Conservation (phyloP, 2,329 filamentous ascomycete genomes). For the Fusarium papillatum region DNA sequence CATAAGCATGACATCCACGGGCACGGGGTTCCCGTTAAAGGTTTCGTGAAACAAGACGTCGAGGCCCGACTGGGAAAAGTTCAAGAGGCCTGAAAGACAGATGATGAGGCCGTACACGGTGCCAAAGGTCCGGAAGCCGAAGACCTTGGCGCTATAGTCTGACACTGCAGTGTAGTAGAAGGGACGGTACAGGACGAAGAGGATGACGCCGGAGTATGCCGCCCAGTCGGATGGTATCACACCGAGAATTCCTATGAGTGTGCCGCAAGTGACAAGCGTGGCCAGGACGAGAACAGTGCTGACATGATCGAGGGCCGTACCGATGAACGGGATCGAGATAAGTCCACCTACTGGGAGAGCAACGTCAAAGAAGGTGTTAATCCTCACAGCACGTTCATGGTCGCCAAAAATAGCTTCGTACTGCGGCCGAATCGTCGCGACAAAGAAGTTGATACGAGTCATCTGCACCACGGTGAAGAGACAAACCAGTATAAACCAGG, state of each 20-base stretch:
- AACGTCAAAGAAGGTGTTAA: conserved; percentile 89
- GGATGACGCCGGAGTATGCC: conserved; percentile 80
- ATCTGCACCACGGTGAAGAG: conserved; percentile 84
- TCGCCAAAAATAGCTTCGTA: conserved; percentile 82
- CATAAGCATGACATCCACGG: conserved; percentile 81
- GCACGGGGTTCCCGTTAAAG: conserved; percentile 80
- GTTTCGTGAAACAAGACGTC: conserved; percentile 82
- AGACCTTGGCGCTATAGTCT: conserved; percentile 92
- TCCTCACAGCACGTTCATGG: conserved; percentile 69
- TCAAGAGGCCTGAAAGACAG: conserved; percentile 85
- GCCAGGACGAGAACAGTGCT: conserved; percentile 79
- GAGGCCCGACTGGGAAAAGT: conserved; percentile 85
- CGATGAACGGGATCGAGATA: conserved; percentile 89
- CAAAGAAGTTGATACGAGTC: conserved; percentile 92
- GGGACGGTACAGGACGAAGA: conserved; percentile 89
- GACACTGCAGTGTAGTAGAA: conserved; percentile 94
- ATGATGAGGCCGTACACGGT: conserved; percentile 96
- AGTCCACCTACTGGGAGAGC: conserved; percentile 86
- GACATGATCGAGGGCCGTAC: conserved; percentile 81
- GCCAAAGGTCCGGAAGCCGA: conserved; percentile 91
- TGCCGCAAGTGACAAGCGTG: conserved; percentile 78
- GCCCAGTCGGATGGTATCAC: conserved; percentile 78
- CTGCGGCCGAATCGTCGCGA: conserved; percentile 87
- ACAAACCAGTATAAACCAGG: conserved; percentile 89
- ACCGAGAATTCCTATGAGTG: conserved; percentile 82